Conservation (phyloP, 208 protist species). For the Acanthamoeba sp. region DNA sequence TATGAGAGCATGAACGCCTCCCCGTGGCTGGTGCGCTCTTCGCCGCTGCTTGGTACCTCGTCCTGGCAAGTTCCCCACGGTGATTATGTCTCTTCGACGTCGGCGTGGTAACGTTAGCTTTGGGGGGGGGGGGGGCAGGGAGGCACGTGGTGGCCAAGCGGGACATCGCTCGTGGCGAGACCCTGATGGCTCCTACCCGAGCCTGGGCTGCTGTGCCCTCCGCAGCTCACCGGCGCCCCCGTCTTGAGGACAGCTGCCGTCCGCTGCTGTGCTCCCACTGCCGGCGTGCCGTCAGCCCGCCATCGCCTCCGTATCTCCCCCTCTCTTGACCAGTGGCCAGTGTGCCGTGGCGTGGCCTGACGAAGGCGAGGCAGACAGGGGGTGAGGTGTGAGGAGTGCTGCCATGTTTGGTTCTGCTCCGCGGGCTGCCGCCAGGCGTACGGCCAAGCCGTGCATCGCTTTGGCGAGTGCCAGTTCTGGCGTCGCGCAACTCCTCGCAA, state of each 20-base stretch:
- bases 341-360: too few relatives aligned
- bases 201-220: conserved; percentile 7
- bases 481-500: background rate
- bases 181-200: background rate
- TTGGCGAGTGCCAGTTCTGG: conserved; percentile 22
- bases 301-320: background rate
- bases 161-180: background rate
- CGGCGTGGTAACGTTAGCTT: too few relatives aligned
- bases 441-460: background rate
- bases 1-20: too few relatives aligned
- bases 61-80: too few relatives aligned
- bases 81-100: too few relatives aligned
- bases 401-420: conserved; percentile 22
- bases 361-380: too few relatives aligned
- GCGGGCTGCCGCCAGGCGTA: background rate
- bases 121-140: background rate
- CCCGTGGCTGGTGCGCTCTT: too few relatives aligned
- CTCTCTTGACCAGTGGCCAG: background rate
- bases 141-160: conserved; percentile 3
- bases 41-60: too few relatives aligned
- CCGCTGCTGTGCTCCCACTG: background rate
- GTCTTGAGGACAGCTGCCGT: background rate
- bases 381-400: background rate
- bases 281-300: background rate
- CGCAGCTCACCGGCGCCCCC: background rate